Evolutionary conservation across 1,284 basidiomycete genomes (phyloP).

Genomic region (Naganishia sp.): DNA sequence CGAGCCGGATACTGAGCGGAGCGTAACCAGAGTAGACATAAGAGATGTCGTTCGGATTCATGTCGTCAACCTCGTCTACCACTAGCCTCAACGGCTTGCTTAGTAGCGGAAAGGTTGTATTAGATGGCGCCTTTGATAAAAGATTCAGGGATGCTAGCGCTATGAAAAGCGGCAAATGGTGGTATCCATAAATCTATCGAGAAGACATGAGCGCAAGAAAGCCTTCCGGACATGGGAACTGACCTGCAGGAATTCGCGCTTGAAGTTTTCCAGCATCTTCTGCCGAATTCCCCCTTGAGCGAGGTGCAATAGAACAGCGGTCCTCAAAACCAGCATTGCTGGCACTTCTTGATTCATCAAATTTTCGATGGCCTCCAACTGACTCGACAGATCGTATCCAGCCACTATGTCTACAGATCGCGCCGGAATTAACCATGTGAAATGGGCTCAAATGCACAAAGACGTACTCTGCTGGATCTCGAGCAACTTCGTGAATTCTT

Average conservation of each 20-base stretch:
- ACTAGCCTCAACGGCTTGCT: conserved; percentile 86
- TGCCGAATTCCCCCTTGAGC: conserved; percentile 82
- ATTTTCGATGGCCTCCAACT: conserved; percentile 80
- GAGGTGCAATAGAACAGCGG: conserved; percentile 82
- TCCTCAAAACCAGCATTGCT: conserved; percentile 71
- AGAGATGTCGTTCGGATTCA: conserved; percentile 80
- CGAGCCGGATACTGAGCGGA: conserved; percentile 83
- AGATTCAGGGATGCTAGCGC: conserved; percentile 73
- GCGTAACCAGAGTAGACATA: conserved; percentile 98
- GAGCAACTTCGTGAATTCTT: conserved; percentile 84
- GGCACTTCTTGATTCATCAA: conserved; percentile 81
- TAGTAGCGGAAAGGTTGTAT: conserved; percentile 64
- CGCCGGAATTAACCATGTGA: neutral
- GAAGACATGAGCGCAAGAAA: neutral
- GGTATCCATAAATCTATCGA: conserved; percentile 85
- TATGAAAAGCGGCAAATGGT: conserved; percentile 79
- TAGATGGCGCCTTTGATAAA: conserved; percentile 53
- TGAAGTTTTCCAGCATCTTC: conserved; percentile 82
- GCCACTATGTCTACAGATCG: conserved; percentile 74
- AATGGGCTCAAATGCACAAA: neutral
- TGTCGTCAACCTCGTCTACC: conserved; percentile 78
- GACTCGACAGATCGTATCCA: conserved; percentile 75
- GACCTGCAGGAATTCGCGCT: conserved; percentile 87
- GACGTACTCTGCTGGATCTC: conserved; percentile 91
- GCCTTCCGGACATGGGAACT: conserved; percentile 33